phyloP scores from a whole-genome alignment of 2,329 filamentous ascomycete species.

The Verticillium longisporum region DNA sequence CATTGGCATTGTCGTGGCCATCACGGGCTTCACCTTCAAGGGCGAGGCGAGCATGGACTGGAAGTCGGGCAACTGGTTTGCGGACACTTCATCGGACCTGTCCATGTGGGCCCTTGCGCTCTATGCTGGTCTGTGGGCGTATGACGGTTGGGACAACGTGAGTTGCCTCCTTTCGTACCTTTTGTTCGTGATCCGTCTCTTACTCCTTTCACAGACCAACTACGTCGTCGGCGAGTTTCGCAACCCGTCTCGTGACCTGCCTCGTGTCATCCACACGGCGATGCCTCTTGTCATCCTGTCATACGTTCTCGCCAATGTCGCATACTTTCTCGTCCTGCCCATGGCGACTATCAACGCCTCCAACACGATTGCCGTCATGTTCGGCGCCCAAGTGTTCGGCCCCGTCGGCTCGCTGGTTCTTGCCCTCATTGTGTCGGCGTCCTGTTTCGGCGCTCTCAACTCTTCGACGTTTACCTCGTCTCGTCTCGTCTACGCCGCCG shows the following conservation, averaged over 20 bases:
- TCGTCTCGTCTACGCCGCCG: slow-evolving; percentile 86
- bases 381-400: slow-evolving; percentile 86
- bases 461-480: slow-evolving; percentile 90
- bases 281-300: slow-evolving; percentile 89
- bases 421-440: slow-evolving; percentile 82
- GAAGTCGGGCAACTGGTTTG: slow-evolving; percentile 85
- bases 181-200: not conserved
- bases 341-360: slow-evolving; percentile 71
- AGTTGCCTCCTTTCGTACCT: slow-evolving; percentile 26
- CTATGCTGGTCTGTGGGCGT: slow-evolving; percentile 95
- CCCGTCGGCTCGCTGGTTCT: slow-evolving; percentile 74
- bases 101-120: slow-evolving; percentile 90
- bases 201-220: slow-evolving; percentile 60
- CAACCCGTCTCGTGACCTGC: slow-evolving; percentile 82
- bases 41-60: slow-evolving; percentile 74
- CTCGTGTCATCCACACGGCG: slow-evolving; percentile 90
- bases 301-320: slow-evolving; percentile 85
- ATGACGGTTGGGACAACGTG: slow-evolving; percentile 98
- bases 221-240: slow-evolving; percentile 97
- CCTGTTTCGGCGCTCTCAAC: slow-evolving; percentile 91
- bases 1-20: slow-evolving; percentile 81
- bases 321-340: slow-evolving; percentile 92
- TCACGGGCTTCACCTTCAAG: slow-evolving; percentile 73
- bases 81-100: slow-evolving; percentile 70
- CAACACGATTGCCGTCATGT: slow-evolving; percentile 94